Conservation (phyloP, 1,284 basidiomycete genomes). For the Filobasidium uniguttulatum region DNA sequence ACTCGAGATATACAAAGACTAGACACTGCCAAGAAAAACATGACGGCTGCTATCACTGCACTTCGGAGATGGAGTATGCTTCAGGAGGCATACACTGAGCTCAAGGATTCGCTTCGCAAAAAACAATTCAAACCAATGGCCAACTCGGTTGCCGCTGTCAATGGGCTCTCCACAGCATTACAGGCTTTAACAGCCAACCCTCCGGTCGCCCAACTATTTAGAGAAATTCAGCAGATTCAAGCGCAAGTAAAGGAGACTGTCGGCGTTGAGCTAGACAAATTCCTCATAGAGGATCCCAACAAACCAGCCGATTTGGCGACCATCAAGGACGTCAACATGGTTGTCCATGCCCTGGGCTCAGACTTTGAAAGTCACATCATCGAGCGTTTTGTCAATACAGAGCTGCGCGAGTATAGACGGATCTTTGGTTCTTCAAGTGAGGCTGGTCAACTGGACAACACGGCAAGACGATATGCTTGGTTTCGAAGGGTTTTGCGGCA, state of each 20-base stretch:
- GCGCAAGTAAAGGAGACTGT: constrained; percentile 59
- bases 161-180: constrained; percentile 65
- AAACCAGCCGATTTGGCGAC: constrained; percentile 47
- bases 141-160: constrained; percentile 67
- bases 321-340: constrained; percentile 47
- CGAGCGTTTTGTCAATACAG: constrained; percentile 76
- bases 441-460: constrained; percentile 90
- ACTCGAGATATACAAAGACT: constrained; percentile 93
- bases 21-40: constrained; percentile 87
- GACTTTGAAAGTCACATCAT: constrained; percentile 65
- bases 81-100: constrained; percentile 5
- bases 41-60: constrained; percentile 75
- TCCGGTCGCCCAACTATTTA: constrained; percentile 60
- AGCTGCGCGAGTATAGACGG: constrained; percentile 89
- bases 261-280: constrained; percentile 75
- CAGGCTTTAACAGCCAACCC: constrained; percentile 60
- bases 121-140: constrained; percentile 67
- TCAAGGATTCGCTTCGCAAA: constrained; percentile 3
- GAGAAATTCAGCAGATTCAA: constrained; percentile 63
- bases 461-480: constrained; percentile 87
- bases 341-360: constrained; percentile 69
- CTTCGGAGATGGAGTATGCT: constrained; percentile 88
- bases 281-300: constrained; percentile 63
- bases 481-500: constrained; percentile 78
- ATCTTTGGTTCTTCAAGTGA: constrained; percentile 88